Base-by-base conservation (phyloP, 1,284 basidiomycete species). In the Apiotrichum laibachii region DNA sequence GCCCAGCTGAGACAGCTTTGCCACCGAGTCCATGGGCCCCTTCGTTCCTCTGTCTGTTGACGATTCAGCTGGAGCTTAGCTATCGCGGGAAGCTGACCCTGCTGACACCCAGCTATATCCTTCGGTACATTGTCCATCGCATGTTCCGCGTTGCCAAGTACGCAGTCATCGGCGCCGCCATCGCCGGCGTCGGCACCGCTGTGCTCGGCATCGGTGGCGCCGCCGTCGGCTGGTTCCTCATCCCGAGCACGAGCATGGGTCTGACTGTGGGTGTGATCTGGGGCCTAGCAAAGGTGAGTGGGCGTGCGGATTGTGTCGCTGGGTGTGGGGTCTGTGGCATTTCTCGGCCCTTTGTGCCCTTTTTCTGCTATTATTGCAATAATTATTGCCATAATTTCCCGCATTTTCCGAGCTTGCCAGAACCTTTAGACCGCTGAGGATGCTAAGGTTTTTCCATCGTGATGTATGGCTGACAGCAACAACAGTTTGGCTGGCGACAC, bases 111-210 rank as follows among this genome's bases (percentile, higher is more conserved):
- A 76, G 79, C 44, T 80, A 80, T 57, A 69, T 74, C 4, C 51
- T 79, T 13, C 66, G 68, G 19, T 80, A 79, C 57, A 62, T 72
- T 8, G 67, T 80, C 44, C 70, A 72, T 33, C 65, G 79, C 15
- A 37, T 77, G 19, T 43, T 80, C 0, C 67, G 79, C 26, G 78
- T 79, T 56, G 75, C 72, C 15, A 77, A 77, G 63, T 79, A 79
- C 61, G 77, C 75, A 16, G 67, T 68, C 12, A 67, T 72, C 15
- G 77, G 77, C 21, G 72, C 65, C 3, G 58, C 67, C 7, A 60
- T 72, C 12, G 73, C 77, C n/a, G 60, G 68, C 8, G 31, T 77
- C 1, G 76, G 75, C n/a, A 68, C 70, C 1, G 67, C 68, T 1
- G 55, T 76, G 12, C 56, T 79, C 1, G 77, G 76, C 18, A 71